phyloP scores from a whole-genome alignment of 1,284 basidiomycete genomes.

The Singerocomus rubriflavus region DNA sequence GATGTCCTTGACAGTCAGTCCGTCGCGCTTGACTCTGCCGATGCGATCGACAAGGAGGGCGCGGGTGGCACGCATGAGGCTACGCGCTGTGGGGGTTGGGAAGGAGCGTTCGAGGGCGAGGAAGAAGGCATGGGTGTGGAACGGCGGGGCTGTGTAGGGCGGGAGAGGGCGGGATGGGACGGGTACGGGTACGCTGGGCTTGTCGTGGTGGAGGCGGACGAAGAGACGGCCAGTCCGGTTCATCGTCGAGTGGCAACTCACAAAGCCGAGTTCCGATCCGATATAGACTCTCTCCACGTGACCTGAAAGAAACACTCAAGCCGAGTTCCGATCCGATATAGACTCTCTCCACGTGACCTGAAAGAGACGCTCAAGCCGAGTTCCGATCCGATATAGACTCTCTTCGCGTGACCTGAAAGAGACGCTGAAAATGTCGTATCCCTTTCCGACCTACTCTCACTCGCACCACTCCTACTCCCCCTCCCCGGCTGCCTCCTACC shows the following conservation, averaged over 20 bases:
- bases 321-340: too few species aligned
- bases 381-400: too few species aligned
- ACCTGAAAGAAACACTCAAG: too few species aligned
- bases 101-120: constrained; percentile 65
- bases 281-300: neutral
- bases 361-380: too few species aligned
- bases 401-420: too few species aligned
- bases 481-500: neutral
- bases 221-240: constrained; percentile 13
- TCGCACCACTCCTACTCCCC: neutral
- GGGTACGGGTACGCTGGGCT: constrained; percentile 6
- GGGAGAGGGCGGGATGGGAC: constrained; percentile 14
- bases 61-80: constrained; percentile 85
- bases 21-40: constrained; percentile 70
- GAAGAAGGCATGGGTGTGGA: constrained; percentile 67
- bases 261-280: constrained; percentile 23
- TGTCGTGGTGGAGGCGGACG: constrained; percentile 18
- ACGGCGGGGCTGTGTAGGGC: constrained; percentile 49
- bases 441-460: constrained; percentile 7
- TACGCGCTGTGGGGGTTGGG: constrained; percentile 63
- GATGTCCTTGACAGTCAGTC: constrained; percentile 80
- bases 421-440: constrained; percentile 7
- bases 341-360: too few species aligned
- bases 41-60: constrained; percentile 77
- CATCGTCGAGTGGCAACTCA: constrained; percentile 5